Base-by-base conservation (phyloP, 208 protist genomes). In the Herpetomonas samuelpessoai region DNA sequence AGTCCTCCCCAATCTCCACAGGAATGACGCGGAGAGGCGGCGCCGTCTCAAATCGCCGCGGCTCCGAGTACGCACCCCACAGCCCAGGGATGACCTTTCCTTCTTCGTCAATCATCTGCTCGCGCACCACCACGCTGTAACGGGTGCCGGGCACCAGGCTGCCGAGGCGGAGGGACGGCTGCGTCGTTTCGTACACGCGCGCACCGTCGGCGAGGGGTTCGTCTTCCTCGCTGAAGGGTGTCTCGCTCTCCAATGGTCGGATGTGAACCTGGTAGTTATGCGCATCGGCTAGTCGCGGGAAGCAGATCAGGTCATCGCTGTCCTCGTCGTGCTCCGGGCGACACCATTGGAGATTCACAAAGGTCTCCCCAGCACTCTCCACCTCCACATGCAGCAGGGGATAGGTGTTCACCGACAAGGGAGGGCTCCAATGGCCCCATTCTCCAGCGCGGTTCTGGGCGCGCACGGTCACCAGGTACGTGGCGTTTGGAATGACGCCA, bases 191-290 rank as follows among this genome's bases (percentile, higher is more conserved):
- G 62, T 95, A 97, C 41, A 89, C 74, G 12, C 91, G 83, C 14
- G 86, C 89, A 10, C 84, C 91, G 50, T 92, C 71, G 10, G 88
- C 77, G 27, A 95, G 74, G 3, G 83, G 85, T 65, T 93, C 87
- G 61, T 96, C 86, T 12, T 55, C 65, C 65, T 90, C 88, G 57
- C 88, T 60, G 61, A 94, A 93, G 14, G 83, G 71, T 26, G 47
- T 26, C 68, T 97, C 91, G 6, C 62, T 68, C 18, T 73, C 31
- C 47, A 91, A 72, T 2, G 91, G 91, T 25, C 71, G 66, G 50
- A 97, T 91, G 18, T 72, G 71, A 21, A 97, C 82, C 57, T 93
- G 88, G 59, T 94, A 97, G 69, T 93, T 97, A 77, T 97, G 91
- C 57, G 88, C 76, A 35, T 79, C 82, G 14, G 71, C 69, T 0